phyloP scores from a whole-genome alignment of 176 grass and related monocot genomes.

The Aegilops bicornis region DNA sequence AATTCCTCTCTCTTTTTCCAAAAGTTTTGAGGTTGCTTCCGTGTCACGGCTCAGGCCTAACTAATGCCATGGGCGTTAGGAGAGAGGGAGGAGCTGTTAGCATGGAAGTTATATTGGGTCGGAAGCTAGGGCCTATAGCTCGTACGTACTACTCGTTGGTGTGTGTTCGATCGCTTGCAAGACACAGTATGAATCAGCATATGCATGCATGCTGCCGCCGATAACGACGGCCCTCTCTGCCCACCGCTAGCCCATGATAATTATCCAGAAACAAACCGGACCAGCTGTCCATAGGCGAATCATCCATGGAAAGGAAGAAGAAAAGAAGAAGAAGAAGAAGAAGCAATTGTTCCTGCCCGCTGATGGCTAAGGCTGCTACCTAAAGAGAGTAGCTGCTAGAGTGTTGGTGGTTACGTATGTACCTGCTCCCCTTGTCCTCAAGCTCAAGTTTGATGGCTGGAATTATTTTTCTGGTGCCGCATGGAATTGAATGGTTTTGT shows the following conservation, averaged over 20 bases:
- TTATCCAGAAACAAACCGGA: neutral
- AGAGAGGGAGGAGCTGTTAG: no score
- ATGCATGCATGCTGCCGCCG: neutral
- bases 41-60: neutral
- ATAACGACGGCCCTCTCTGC: conserved; percentile 5
- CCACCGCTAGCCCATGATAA: conserved; percentile 1
- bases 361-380: no score
- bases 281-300: no score
- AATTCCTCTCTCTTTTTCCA: neutral
- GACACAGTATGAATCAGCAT: neutral
- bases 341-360: neutral
- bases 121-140: no score
- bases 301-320: neutral
- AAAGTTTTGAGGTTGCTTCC: conserved; percentile 7
- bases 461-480: no score
- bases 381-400: neutral
- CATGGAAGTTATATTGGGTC: neutral
- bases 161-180: conserved; percentile 24
- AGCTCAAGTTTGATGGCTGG: neutral
- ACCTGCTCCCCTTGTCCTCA: no score
- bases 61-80: no score
- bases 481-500: neutral
- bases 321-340: neutral
- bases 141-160: neutral
- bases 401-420: neutral